phyloP scores from a whole-genome alignment of 1,284 basidiomycete genomes.

The Caloboletus firmus region DNA sequence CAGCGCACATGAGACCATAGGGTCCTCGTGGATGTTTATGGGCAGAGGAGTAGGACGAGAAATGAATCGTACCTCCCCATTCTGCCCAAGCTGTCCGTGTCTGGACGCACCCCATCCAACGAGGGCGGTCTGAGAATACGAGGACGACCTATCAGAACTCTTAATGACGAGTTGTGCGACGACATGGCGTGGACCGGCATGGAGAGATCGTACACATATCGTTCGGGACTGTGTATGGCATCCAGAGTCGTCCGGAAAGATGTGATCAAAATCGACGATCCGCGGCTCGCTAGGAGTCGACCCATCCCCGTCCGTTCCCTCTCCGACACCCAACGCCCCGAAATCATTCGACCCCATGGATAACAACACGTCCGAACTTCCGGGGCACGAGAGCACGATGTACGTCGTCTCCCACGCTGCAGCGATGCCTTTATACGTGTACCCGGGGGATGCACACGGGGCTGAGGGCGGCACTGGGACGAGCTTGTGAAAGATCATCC shows the following conservation, averaged over 20 bases:
- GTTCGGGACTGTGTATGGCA: slow-evolving; percentile 13
- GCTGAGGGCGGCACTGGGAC: slow-evolving; percentile 36
- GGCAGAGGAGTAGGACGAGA: slow-evolving; percentile 24
- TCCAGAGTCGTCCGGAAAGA: slow-evolving; percentile 31
- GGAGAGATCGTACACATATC: slow-evolving; percentile 44
- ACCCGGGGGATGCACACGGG: slow-evolving; percentile 34
- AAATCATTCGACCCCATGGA: slow-evolving; percentile 84
- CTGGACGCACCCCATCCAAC: slow-evolving; percentile 83
- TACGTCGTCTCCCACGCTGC: slow-evolving; percentile 85
- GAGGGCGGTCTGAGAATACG: slow-evolving; percentile 34
- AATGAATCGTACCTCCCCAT: slow-evolving; percentile 17
- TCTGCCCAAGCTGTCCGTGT: slow-evolving; percentile 72
- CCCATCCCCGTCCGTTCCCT: slow-evolving; percentile 4
- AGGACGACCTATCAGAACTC: neutral
- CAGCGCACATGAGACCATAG: slow-evolving; percentile 45
- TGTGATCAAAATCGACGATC: slow-evolving; percentile 45
- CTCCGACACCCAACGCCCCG: slow-evolving; percentile 69
- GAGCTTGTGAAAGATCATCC: slow-evolving; percentile 50
- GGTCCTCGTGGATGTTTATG: slow-evolving; percentile 28
- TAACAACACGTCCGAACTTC: slow-evolving; percentile 60
- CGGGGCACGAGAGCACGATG: slow-evolving; percentile 50
- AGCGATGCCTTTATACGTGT: slow-evolving; percentile 48
- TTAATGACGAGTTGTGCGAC: slow-evolving; percentile 43
- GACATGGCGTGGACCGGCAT: slow-evolving; percentile 72
- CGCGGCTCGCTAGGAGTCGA: slow-evolving; percentile 31